These are phyloP conservation scores for Aspergillus versicolor DNA, from an alignment of 2,329 filamentous ascomycete species.

Conservation along the genomic window DNA sequence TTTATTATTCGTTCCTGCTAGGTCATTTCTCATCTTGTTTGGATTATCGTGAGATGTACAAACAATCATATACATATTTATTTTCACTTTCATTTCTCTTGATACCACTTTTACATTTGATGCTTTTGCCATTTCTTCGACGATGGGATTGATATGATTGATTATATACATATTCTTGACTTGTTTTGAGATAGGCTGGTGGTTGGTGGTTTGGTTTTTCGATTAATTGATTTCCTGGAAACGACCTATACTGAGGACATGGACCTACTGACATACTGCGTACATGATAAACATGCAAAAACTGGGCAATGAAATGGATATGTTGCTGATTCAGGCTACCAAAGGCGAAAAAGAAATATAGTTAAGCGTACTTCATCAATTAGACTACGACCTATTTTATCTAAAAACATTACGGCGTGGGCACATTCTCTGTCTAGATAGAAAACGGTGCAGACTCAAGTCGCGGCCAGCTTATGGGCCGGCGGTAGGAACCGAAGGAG, in stretches of 20 bases:
- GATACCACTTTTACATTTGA: neutral
- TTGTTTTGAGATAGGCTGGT: neutral
- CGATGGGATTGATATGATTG: neutral
- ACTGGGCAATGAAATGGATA: no score
- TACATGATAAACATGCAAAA: neutral
- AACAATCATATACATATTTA: neutral
- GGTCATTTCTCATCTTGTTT: neutral
- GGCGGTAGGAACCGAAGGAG: neutral
- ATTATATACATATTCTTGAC: neutral
- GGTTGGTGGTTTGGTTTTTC: neutral
- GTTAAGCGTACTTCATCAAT: neutral
- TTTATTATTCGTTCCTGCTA: neutral
- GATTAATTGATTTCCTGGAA: neutral
- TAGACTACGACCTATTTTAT: neutral
- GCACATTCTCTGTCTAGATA: conserved; percentile 7
- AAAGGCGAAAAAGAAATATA: neutral
- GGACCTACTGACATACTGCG: neutral
- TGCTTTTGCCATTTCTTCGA: neutral
- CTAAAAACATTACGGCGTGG: neutral
- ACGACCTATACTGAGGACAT: neutral
- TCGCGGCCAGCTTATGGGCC: neutral
- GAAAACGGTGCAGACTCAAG: neutral
- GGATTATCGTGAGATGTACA: neutral
- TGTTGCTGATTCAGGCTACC: neutral
- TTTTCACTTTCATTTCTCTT: neutral